Evolutionary conservation across 148 eudicot genomes (phyloP), one percentile per base, ranked within the genome.

Genomic region (Pouteria glomerata): DNA sequence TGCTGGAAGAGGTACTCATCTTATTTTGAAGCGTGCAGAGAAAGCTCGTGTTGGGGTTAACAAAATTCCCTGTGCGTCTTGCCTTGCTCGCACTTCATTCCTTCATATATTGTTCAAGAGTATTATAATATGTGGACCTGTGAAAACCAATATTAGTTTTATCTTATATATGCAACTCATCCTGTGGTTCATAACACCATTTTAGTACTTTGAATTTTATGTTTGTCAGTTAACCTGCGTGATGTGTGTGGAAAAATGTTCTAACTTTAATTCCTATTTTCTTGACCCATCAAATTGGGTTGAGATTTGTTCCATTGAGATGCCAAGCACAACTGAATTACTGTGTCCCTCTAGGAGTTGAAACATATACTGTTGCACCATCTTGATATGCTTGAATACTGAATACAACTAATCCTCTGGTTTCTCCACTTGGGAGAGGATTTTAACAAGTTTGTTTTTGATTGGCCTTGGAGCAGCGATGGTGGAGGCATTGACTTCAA

Each of bases 1-100:
- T 88, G 87, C 90, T 76, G 96, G 98, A 74, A 85, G 87, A 85
- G 98, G 98, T 12, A 88, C 86, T 8, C 98, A 90, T 79, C 86
- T 90, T 53, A 83, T 72, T 37, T 73, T 90, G 52, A 93, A 83
- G 79, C 96, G 92, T 66, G 98, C 98, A 59, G 98, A 93, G 85
- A 88, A 90, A 71, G 94, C 96, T 69, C 91, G 96, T 79, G 79
- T 73, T 59, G 63, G 82, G 53, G 83, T 87, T 59, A 84, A 70
- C 74, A 93, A 90, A 79, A 80, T 93, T 74, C 96, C 96, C 24
- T 91, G 98, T 90, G 81, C 48, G 60, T 69, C 73, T 58, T 69
- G 35, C 59, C 72, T 30, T 33, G 57, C 10, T 30, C 56, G 58
- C 59, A 56, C 3, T 72, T 30, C 4, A 2, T 16, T 31, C 18